Conservation (phyloP, 306 rosid genomes). For the Urtica urens region DNA sequence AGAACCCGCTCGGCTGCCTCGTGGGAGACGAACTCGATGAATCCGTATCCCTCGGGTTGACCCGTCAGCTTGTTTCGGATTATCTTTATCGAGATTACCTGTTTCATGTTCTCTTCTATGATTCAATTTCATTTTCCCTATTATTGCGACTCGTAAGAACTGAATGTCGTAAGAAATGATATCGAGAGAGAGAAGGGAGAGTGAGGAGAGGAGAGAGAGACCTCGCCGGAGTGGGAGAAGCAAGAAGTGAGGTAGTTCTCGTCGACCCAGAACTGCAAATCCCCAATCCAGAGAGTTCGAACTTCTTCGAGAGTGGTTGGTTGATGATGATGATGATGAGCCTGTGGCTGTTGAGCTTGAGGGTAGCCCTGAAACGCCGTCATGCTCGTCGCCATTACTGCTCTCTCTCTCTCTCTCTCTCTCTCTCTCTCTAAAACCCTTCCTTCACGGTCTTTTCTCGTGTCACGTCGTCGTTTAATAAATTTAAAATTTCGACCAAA, state of each 20-base stretch:
- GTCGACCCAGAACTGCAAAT: slow-evolving; percentile 89
- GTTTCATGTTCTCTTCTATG: no score
- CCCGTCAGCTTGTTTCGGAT: slow-evolving; percentile 78
- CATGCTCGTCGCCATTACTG: slow-evolving; percentile 17
- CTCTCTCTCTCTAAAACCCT: not conserved
- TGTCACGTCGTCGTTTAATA: no score
- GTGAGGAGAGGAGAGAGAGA: slow-evolving; percentile 21
- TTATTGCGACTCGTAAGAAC: no score
- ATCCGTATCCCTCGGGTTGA: slow-evolving; percentile 86
- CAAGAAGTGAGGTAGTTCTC: slow-evolving; percentile 58
- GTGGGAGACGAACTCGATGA: slow-evolving; percentile 78
- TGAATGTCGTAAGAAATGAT: no score
- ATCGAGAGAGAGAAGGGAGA: not conserved
- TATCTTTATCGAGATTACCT: slow-evolving; percentile 76
- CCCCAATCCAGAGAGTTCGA: slow-evolving; percentile 87
- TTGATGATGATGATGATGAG: slow-evolving; percentile 25
- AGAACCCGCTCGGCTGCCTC: slow-evolving; percentile 73
- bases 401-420: not conserved
- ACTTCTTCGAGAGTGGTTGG: slow-evolving; percentile 57
- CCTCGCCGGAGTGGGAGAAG: slow-evolving; percentile 84
- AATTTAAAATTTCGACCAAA: no score
- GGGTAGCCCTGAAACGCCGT: slow-evolving; percentile 26
- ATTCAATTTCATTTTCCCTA: no score
- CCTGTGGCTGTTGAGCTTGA: slow-evolving; percentile 28
- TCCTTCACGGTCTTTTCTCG: no score